Evolutionary conservation across 2,329 filamentous ascomycete species (phyloP), one percentile per base, ranked within the genome.

Genomic region (Huntiella decipiens): DNA sequence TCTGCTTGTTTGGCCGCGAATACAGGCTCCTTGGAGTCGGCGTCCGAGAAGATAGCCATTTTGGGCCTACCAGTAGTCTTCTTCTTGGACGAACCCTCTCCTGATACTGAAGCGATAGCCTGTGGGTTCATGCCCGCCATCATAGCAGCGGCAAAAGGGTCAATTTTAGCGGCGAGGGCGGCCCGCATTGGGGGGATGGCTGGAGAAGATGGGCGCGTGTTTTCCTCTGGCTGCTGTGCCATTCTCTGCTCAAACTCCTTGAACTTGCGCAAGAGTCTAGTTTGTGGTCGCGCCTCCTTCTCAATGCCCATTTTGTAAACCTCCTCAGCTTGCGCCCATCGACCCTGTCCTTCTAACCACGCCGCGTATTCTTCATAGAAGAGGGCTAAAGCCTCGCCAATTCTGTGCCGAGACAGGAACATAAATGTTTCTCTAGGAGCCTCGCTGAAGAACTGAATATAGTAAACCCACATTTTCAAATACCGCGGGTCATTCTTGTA

Each of bases 291-390:
- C 3, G 91, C 91, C 55, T 92, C 86, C 37, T 78, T 77, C 60
- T 95, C 83, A 45, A 98, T 80, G 2, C 91, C 91, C 52, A 94
- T 67, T 54, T 79, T 78, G 60, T 92, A 96, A 1, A 98, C 82
- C 60, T 98, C 91, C 54, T 94, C 86, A 1, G 91, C 88, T 60
- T 98, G 91, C 16, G 69, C 72, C 82, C 85, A 95, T 52, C 88
- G 71, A 11, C 77, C 82, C 5, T 79, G 82, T 33, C 75, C 70
- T 63, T 98, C 91, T 5, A 98, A 67, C 84, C 87, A 96, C 1
- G 77, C 81, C 1, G 91, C 87, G 58, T 93, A 98, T 57, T 96
- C 91, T 59, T 98, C 91, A 61, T 98, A 98, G 61, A 86, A 98
- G 3, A 96, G 66, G 1, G 91, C 91, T 2, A 98, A 71, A 1